A percentile compares a stretch with the other conserved stretches of the same genome.
These are phyloP conservation scores for Didymella lethalis DNA, from an alignment of 2,329 filamentous ascomycete genomes.

Conservation along the genomic window DNA sequence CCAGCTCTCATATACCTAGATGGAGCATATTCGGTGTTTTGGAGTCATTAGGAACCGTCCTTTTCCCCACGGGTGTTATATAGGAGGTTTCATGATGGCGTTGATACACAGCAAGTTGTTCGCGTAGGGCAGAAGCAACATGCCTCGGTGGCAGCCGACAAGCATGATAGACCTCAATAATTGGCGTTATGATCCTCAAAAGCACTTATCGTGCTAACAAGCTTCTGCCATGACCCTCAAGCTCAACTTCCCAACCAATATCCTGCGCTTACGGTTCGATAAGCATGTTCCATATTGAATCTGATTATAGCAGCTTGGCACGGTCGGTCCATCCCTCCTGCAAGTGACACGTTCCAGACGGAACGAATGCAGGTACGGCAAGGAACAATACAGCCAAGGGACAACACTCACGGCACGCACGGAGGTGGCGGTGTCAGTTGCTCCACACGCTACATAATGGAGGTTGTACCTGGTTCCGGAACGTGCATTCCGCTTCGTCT, in stretches of 20 bases:
- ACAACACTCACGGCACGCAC: conserved; percentile 12
- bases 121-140: background rate
- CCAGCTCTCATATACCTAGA: background rate
- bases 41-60: background rate
- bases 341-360: background rate
- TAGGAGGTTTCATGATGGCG: background rate
- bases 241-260: background rate
- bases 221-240: background rate
- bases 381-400: background rate
- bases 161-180: background rate
- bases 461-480: conserved; percentile 2
- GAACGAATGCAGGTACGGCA: conserved; percentile 1
- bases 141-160: background rate
- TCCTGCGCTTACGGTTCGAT: background rate
- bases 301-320: conserved; percentile 2
- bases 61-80: background rate
- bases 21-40: background rate
- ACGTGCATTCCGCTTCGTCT: conserved; percentile 10
- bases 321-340: background rate
- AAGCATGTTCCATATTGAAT: background rate
- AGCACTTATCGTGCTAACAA: background rate
- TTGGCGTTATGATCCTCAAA: background rate
- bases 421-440: conserved; percentile 20
- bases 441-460: conserved; percentile 5
- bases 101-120: background rate